These are phyloP conservation scores for Kwoniella heveanensis DNA, from an alignment of 768 basidiomycete species.

Conservation along the genomic window DNA sequence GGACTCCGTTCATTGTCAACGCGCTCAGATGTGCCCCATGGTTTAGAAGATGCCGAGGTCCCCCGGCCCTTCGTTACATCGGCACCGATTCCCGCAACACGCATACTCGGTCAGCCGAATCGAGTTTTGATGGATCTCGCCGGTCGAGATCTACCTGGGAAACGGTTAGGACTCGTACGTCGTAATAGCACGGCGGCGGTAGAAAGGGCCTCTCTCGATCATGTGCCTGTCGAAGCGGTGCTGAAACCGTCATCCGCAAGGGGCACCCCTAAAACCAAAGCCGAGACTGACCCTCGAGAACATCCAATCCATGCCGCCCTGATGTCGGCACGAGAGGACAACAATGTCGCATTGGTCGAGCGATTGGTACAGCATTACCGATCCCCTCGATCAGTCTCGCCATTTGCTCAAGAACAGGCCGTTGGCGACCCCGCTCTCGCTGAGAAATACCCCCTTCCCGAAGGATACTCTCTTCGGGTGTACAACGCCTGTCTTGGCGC, in stretches of 20 bases:
- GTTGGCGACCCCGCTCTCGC: slow-evolving; percentile 24
- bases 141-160: slow-evolving; percentile 33
- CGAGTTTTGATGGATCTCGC: slow-evolving; percentile 45
- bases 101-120: slow-evolving; percentile 33
- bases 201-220: slow-evolving; percentile 10
- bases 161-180: slow-evolving; percentile 21
- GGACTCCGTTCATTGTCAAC: slow-evolving; percentile 27
- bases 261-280: neutral
- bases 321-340: slow-evolving; percentile 1
- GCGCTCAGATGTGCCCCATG: slow-evolving; percentile 14
- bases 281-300: slow-evolving; percentile 7
- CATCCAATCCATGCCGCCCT: slow-evolving; percentile 10
- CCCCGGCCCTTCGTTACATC: slow-evolving; percentile 8
- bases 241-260: neutral
- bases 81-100: slow-evolving; percentile 9
- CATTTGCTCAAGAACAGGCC: slow-evolving; percentile 18
- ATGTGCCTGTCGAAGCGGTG: slow-evolving; percentile 8
- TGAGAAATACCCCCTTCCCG: slow-evolving; percentile 36
- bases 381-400: slow-evolving; percentile 29
- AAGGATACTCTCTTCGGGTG: slow-evolving; percentile 57
- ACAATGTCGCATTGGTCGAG: slow-evolving; percentile 10
- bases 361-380: slow-evolving; percentile 40
- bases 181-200: slow-evolving; percentile 30
- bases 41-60: neutral
- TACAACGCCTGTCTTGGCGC: slow-evolving; percentile 69